A percentile compares a stretch with the other conserved stretches of the same genome.
Evolutionary conservation across 176 grass and related monocot species (phyloP).

Genomic region (Puccinellia tenuiflora): DNA sequence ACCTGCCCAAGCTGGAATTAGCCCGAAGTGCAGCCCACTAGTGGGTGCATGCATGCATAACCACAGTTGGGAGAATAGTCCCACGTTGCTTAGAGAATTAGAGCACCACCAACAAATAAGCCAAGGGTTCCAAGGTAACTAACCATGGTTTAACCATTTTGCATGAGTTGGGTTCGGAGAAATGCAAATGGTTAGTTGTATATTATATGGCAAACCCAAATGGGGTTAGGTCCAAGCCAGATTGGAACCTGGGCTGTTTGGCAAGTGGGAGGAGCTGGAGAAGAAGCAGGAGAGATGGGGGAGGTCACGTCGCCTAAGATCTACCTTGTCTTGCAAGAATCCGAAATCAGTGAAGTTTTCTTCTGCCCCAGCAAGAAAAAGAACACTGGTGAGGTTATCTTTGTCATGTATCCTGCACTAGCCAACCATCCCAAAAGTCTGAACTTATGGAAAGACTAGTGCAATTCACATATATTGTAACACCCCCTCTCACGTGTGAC

Average conservation of each 20-base stretch:
- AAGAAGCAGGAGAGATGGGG: neutral
- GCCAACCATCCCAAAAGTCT: too few relatives aligned
- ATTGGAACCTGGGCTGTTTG: neutral
- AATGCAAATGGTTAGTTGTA: neutral
- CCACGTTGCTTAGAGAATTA: neutral
- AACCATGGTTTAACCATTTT: neutral
- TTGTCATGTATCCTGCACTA: too few relatives aligned
- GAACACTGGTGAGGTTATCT: neutral
- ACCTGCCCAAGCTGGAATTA: neutral
- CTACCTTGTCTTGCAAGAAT: neutral
- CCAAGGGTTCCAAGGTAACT: neutral
- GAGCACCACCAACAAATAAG: neutral
- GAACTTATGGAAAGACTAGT: too few relatives aligned
- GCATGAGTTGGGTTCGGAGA: neutral
- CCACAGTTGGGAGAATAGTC: neutral
- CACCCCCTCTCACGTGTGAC: too few relatives aligned
- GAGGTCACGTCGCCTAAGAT: neutral
- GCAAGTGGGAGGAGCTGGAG: neutral
- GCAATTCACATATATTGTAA: too few relatives aligned
- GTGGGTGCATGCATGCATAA: neutral
- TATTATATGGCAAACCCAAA: neutral
- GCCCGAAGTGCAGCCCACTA: neutral
- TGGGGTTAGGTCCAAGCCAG: neutral
- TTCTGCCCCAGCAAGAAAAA: neutral
- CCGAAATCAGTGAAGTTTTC: neutral